Conservation (phyloP, 768 basidiomycete species). For the Suillus luteus region DNA sequence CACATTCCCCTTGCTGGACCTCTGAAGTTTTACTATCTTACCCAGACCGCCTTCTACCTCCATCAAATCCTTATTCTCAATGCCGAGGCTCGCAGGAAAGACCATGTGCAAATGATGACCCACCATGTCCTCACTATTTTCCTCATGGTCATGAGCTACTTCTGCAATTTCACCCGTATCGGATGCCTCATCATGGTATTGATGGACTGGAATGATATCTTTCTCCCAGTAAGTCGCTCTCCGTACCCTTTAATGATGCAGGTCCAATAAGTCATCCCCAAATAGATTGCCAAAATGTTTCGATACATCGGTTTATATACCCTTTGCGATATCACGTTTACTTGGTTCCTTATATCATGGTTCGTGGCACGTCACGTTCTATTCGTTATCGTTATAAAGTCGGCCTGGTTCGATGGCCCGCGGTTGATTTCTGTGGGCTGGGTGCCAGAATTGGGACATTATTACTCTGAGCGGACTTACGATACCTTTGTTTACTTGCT, state of each 20-base stretch:
- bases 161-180: slow-evolving; percentile 81
- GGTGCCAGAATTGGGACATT: slow-evolving; percentile 59
- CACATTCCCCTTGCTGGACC: slow-evolving; percentile 77
- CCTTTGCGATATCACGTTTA: slow-evolving; percentile 76
- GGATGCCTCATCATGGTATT: slow-evolving; percentile 88
- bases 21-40: slow-evolving; percentile 88
- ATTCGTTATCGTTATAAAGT: slow-evolving; percentile 71
- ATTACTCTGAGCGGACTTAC: slow-evolving; percentile 45
- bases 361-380: slow-evolving; percentile 85
- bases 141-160: slow-evolving; percentile 79
- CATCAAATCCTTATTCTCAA: slow-evolving; percentile 93
- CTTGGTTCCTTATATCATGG: slow-evolving; percentile 86
- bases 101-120: slow-evolving; percentile 94
- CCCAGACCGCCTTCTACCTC: slow-evolving; percentile 84
- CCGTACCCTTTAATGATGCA: background rate
- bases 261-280: background rate
- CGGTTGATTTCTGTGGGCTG: slow-evolving; percentile 54
- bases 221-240: slow-evolving; percentile 71
- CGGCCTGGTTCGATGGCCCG: slow-evolving; percentile 53
- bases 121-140: slow-evolving; percentile 91
- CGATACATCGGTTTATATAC: slow-evolving; percentile 74
- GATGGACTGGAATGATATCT: slow-evolving; percentile 95
- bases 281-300: slow-evolving; percentile 89
- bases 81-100: slow-evolving; percentile 88
- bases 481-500: slow-evolving; percentile 56